Conservation (phyloP, 225 moss, liverwort and hornwort species). For the Pseudoscleropodium purum region DNA sequence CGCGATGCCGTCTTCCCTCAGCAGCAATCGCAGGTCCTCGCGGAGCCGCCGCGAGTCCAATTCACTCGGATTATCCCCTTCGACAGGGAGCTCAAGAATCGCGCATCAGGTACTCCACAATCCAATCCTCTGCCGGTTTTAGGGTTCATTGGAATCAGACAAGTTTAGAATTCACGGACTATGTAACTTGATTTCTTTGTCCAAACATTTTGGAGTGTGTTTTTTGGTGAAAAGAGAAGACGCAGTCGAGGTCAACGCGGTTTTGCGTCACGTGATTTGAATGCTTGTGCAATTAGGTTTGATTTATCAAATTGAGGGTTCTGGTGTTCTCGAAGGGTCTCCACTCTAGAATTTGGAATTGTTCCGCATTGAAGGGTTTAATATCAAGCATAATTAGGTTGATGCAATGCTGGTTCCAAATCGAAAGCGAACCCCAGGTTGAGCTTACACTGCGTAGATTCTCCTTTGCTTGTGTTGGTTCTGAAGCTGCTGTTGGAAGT, state of each 20-base stretch:
- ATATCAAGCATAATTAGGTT: neutral
- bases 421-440: neutral
- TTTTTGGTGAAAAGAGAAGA: neutral
- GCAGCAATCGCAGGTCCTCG: neutral
- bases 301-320: neutral
- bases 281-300: neutral
- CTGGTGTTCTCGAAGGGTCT: neutral
- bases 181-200: neutral
- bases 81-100: neutral
- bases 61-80: neutral
- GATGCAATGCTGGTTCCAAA: neutral
- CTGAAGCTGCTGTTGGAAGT: neutral
- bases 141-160: neutral
- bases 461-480: neutral
- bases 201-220: neutral
- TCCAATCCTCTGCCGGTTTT: neutral
- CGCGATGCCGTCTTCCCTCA: conserved; percentile 3
- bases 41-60: neutral
- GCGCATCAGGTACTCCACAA: neutral
- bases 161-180: neutral
- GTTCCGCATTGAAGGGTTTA: neutral
- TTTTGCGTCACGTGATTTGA: neutral
- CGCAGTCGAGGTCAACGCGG: neutral
- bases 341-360: neutral
- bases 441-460: neutral